phyloP scores from a whole-genome alignment of 257 asterid species.

The Knoxia roxburghii region DNA sequence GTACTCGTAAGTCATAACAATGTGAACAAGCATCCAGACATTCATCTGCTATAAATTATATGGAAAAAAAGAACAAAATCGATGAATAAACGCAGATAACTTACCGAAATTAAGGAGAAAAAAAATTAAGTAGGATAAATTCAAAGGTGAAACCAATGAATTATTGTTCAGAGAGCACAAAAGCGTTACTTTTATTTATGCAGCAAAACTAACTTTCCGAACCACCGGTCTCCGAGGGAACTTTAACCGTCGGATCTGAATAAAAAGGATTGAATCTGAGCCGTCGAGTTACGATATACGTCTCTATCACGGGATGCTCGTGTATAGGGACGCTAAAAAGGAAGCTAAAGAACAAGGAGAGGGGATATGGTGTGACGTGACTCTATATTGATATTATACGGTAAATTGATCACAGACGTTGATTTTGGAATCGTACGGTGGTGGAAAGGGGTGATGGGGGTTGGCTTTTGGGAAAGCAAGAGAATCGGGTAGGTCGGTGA shows the following conservation, averaged over 20 bases:
- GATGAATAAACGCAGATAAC: neutral
- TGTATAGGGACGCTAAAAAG: slow-evolving; percentile 1
- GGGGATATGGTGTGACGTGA: slow-evolving; percentile 22
- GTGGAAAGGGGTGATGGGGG: neutral
- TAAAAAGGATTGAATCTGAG: neutral
- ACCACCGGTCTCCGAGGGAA: slow-evolving; percentile 2
- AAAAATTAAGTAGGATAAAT: neutral
- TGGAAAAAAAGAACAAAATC: neutral
- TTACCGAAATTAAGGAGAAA: slow-evolving; percentile 20
- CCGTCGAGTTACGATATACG: slow-evolving; percentile 17
- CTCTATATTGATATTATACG: slow-evolving; percentile 17
- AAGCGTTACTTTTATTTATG: slow-evolving; percentile 15
- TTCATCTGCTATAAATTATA: neutral
- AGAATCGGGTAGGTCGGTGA: slow-evolving; percentile 19
- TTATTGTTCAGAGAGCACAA: neutral
- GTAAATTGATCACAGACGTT: slow-evolving; percentile 28
- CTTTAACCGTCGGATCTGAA: slow-evolving; percentile 13
- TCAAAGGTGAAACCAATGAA: slow-evolving; percentile 7
- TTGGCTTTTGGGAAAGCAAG: neutral
- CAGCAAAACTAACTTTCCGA: slow-evolving; percentile 7
- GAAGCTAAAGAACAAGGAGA: slow-evolving; percentile 20
- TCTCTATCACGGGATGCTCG: slow-evolving; percentile 40
- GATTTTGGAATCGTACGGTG: slow-evolving; percentile 25
- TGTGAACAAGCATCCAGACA: neutral
- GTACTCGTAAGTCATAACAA: no score